Conservation (phyloP, 192 early-diverging fungal genomes). For the Umbelopsis isabellina region DNA sequence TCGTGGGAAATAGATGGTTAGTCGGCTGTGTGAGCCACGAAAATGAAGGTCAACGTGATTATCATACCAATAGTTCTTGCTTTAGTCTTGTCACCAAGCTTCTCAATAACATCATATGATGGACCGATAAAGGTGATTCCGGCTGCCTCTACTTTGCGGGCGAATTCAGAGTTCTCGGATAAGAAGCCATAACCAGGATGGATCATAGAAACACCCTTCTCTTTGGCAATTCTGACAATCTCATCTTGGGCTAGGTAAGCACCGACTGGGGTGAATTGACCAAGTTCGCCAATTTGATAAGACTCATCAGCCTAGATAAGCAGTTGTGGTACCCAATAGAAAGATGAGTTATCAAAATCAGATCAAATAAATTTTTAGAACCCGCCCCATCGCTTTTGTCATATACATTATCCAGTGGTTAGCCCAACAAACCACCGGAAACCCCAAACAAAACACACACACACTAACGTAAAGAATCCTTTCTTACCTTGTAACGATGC, state of each 20-base stretch:
- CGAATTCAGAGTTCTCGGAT: slow-evolving; percentile 92
- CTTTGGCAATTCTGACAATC: slow-evolving; percentile 86
- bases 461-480: slow-evolving; percentile 2
- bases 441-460: not conserved
- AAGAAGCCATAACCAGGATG: slow-evolving; percentile 98
- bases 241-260: slow-evolving; percentile 95
- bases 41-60: slow-evolving; percentile 19
- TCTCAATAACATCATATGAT: slow-evolving; percentile 78
- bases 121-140: slow-evolving; percentile 95
- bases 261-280: slow-evolving; percentile 85
- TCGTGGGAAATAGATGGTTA: slow-evolving; percentile 30
- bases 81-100: slow-evolving; percentile 95
- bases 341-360: slow-evolving; percentile 22
- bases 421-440: not conserved
- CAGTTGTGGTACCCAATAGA: slow-evolving; percentile 16
- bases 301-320: slow-evolving; percentile 82
- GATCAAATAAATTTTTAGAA: slow-evolving; percentile 1
- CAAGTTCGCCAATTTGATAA: slow-evolving; percentile 89
- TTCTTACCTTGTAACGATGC: slow-evolving; percentile 87
- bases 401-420: not conserved
- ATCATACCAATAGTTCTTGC: slow-evolving; percentile 77
- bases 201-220: slow-evolving; percentile 81
- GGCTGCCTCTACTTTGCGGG: slow-evolving; percentile 82
- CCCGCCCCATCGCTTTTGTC: not conserved
- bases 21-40: not conserved